Base-by-base conservation (phyloP, 768 basidiomycete genomes). In the Butyriboletus loyo region DNA sequence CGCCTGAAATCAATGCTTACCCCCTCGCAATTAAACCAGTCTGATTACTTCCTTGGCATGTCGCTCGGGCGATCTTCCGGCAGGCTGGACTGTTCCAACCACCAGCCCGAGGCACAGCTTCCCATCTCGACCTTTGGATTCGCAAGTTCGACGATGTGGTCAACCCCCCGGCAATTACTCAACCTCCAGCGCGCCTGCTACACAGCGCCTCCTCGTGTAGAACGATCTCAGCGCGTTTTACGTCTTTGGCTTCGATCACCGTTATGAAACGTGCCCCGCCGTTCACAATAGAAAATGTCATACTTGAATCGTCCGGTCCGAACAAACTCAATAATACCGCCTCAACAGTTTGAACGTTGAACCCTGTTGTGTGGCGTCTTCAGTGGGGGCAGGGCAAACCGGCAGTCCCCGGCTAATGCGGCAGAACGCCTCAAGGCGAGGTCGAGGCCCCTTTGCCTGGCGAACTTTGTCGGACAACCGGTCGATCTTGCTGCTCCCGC, bases 241-340 rank as follows among this genome's bases (percentile, higher is more conserved):
- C 57, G 57, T 57, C 38, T 42, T 13, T 2, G 8, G 8, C 56
- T 58, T 58, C 57, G 56, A 58, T 58, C 43, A 53, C 43, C 37
- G 42, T 42, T 19, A 14, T 24, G 32, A 46, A 58, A 58, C 57
- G 57, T 58, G 56, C 24, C 55, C 51, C 47, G 50, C 46, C 21
- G 7, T 45, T 47, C 39, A 38, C 56, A 49, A 58, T 58, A 52
- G 48, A 53, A 42, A 34, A n/a, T 40, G 1, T 52, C 28, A 22
- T 49, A 35, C 57, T 27, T 19, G 46, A 39, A 7, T 39, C 17
- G 17, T 28, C 38, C 50, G 47, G 51, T 19, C 50, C 50, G 56
- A 24, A 27, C 14, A 27, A 55, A 46, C 30, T 35, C 46, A 54
- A 46, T 56, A 47, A 28, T 24, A 3, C 40, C 28, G 50, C 49